These are phyloP conservation scores for Plasmodium relictum DNA, from an alignment of 169 alveolate genomes.

Conservation along the genomic window DNA sequence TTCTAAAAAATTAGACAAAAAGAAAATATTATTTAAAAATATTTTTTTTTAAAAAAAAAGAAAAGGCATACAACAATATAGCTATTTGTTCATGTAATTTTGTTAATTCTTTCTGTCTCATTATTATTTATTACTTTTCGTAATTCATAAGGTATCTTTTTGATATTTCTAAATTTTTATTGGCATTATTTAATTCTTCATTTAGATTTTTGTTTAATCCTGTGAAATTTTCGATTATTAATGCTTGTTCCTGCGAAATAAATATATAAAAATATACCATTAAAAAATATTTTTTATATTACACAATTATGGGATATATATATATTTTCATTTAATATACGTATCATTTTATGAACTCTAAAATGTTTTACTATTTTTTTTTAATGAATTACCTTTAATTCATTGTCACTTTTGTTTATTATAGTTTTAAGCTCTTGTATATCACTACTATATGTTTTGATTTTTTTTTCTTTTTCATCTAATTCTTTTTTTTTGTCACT, in stretches of 20 bases:
- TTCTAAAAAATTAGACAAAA: constrained; percentile 30
- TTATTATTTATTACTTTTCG: constrained; percentile 64
- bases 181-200: constrained; percentile 77
- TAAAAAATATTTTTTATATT: constrained; percentile 2
- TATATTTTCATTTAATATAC: constrained; percentile 1
- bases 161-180: constrained; percentile 73
- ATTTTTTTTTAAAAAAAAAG: constrained; percentile 9
- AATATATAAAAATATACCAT: constrained; percentile 20
- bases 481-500: constrained; percentile 75
- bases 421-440: constrained; percentile 74
- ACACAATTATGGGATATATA: constrained; percentile 14
- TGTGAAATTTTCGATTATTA: constrained; percentile 73
- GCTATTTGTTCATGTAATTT: constrained; percentile 19
- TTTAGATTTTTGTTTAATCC: constrained; percentile 68
- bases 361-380: constrained; percentile 16
- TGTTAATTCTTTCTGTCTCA: background rate
- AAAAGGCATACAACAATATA: background rate
- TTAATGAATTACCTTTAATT: constrained; percentile 62
- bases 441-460: constrained; percentile 65
- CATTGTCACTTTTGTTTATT: constrained; percentile 73
- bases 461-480: constrained; percentile 74
- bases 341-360: constrained; percentile 10
- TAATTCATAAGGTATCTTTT: constrained; percentile 76
- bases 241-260: constrained; percentile 56
- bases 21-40: constrained; percentile 2